Conservation (phyloP, 2,329 filamentous ascomycete species). For the Xylaria hypoxylon region DNA sequence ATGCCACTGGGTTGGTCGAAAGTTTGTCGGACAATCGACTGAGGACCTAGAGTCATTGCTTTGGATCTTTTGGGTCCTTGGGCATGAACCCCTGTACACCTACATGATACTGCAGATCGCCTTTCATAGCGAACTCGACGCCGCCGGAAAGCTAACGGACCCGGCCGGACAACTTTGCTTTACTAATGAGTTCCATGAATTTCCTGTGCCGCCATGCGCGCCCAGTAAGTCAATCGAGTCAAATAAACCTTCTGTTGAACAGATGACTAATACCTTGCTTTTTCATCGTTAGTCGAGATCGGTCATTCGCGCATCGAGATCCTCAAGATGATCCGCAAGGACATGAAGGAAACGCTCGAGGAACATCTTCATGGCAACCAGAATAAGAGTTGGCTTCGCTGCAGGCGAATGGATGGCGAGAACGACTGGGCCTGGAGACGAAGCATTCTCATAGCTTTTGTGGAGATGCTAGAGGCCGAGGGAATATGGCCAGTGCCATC, state of each 20-base stretch:
- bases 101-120: slow-evolving; percentile 36
- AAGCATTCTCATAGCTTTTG: slow-evolving; percentile 11
- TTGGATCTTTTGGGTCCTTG: slow-evolving; percentile 38
- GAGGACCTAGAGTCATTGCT: slow-evolving; percentile 32
- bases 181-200: slow-evolving; percentile 4
- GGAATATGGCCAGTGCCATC: slow-evolving; percentile 33
- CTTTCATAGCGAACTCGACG: slow-evolving; percentile 28
- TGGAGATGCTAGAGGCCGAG: slow-evolving; percentile 16
- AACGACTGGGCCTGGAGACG: slow-evolving; percentile 33
- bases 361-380: slow-evolving; percentile 29
- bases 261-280: slow-evolving; percentile 7
- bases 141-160: slow-evolving; percentile 25
- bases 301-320: slow-evolving; percentile 21
- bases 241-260: not conserved
- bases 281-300: slow-evolving; percentile 26
- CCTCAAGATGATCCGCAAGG: slow-evolving; percentile 33
- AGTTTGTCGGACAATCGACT: slow-evolving; percentile 24
- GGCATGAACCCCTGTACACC: slow-evolving; percentile 37
- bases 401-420: slow-evolving; percentile 25
- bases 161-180: slow-evolving; percentile 28
- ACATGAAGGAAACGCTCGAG: slow-evolving; percentile 29
- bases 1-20: slow-evolving; percentile 23
- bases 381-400: not conserved
- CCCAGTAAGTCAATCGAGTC: slow-evolving; percentile 16
- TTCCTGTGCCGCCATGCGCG: slow-evolving; percentile 31